Evolutionary conservation across 306 rosid genomes (phyloP).

Genomic region (Cicer arietinum): DNA sequence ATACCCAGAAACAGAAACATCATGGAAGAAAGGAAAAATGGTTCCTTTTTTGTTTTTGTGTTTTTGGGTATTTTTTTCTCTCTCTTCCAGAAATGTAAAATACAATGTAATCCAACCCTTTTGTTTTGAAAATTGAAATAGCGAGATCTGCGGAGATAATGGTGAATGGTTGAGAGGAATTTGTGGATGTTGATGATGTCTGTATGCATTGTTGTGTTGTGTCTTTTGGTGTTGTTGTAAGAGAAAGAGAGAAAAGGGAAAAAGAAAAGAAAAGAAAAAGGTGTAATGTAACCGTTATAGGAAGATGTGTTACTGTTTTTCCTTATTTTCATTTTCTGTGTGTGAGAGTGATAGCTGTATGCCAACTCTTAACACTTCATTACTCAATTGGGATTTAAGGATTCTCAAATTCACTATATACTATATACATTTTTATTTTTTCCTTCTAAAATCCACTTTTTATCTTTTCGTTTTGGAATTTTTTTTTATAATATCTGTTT

Average conservation of each 20-base stretch:
- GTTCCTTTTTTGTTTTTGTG: not conserved
- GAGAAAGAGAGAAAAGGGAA: constrained; percentile 36
- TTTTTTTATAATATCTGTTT: no score
- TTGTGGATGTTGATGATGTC: constrained; percentile 69
- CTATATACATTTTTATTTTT: no score
- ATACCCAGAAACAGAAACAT: constrained; percentile 41
- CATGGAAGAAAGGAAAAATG: not conserved
- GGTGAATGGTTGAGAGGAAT: constrained; percentile 61
- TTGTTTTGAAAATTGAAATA: not conserved
- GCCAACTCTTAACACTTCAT: no score
- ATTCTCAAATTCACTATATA: no score
- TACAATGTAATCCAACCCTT: constrained; percentile 17
- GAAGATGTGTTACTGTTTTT: constrained; percentile 44
- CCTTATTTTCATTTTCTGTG: not conserved
- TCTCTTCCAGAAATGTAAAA: constrained; percentile 17
- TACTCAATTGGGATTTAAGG: no score
- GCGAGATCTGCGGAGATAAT: constrained; percentile 67
- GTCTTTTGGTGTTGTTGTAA: constrained; percentile 42
- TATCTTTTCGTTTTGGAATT: no score
- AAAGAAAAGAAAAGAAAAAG: constrained; percentile 44
- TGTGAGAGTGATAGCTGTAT: not conserved
- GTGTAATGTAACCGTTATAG: constrained; percentile 64
- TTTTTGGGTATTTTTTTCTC: not conserved
- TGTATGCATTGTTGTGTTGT: constrained; percentile 47
- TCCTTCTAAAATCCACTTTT: no score